Evolutionary conservation across 169 alveolate species (phyloP).

Genomic region (Neospora caninum): DNA sequence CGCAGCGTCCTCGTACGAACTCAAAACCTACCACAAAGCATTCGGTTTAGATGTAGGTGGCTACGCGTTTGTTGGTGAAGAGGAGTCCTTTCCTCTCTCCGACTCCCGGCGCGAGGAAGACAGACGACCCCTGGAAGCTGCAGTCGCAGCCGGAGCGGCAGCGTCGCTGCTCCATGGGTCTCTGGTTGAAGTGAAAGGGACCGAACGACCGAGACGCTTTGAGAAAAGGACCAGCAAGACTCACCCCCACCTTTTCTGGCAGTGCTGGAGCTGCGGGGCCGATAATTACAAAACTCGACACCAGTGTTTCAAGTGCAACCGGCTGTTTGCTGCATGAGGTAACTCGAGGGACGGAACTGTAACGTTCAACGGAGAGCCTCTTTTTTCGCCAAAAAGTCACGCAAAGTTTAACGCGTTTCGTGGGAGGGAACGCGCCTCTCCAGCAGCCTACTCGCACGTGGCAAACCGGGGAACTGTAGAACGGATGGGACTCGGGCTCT

Average conservation of each 20-base stretch:
- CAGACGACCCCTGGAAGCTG: neutral
- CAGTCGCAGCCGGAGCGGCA: neutral
- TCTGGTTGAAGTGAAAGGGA: neutral
- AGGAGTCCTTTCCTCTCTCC: neutral
- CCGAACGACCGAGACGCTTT: neutral
- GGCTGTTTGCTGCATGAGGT: slow-evolving; percentile 11
- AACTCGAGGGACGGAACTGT: neutral
- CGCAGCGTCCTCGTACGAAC: slow-evolving; percentile 20
- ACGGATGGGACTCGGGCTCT: too few species aligned
- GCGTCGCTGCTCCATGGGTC: slow-evolving; percentile 13
- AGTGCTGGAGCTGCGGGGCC: slow-evolving; percentile 65
- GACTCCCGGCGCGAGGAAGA: neutral
- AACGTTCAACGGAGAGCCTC: neutral
- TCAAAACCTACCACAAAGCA: slow-evolving; percentile 43
- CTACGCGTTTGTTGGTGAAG: slow-evolving; percentile 41
- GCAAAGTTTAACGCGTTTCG: too few species aligned
- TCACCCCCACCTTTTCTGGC: slow-evolving; percentile 64
- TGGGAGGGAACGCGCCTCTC: too few species aligned
- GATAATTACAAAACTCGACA: slow-evolving; percentile 51
- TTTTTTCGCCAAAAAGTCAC: neutral
- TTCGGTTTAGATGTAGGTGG: slow-evolving; percentile 47
- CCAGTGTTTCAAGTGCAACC: slow-evolving; percentile 57
- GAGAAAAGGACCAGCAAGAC: slow-evolving; percentile 30
- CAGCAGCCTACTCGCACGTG: too few species aligned
- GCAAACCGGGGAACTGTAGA: too few species aligned